Conservation (phyloP, 148 eudicot species). For the Arbutus unedo region DNA sequence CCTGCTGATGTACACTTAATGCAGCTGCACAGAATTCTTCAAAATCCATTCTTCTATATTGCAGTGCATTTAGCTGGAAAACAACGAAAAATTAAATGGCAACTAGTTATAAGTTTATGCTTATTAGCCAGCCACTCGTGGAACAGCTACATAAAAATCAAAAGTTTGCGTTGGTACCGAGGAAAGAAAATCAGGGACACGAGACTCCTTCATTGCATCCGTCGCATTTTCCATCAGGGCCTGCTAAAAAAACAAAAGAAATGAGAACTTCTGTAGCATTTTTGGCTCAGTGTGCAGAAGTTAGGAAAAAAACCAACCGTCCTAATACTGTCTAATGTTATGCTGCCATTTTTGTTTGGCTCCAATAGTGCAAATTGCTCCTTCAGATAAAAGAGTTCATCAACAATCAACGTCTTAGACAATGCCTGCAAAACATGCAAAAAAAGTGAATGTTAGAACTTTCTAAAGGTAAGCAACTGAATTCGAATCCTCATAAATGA, state of each 20-base stretch:
- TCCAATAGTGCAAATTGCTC: constrained; percentile 48
- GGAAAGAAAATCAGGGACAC: constrained; percentile 37
- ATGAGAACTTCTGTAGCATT: neutral
- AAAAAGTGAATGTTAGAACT: neutral
- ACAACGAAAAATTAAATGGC: constrained; percentile 11
- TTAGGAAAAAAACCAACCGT: constrained; percentile 22
- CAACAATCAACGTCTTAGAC: constrained; percentile 45
- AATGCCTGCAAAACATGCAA: constrained; percentile 38
- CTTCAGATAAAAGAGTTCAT: constrained; percentile 50
- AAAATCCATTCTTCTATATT: constrained; percentile 54
- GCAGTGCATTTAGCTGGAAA: constrained; percentile 48
- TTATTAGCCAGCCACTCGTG: neutral
- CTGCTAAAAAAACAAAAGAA: constrained; percentile 33
- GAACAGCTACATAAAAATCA: constrained; percentile 4
- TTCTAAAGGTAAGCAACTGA: neutral
- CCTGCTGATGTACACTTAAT: constrained; percentile 52
- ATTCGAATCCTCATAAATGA: neutral
- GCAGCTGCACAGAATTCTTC: constrained; percentile 64
- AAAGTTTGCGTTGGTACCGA: constrained; percentile 26
- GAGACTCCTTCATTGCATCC: constrained; percentile 53
- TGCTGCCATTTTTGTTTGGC: constrained; percentile 41
- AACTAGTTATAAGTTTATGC: neutral
- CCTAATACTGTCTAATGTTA: constrained; percentile 41
- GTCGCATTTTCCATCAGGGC: constrained; percentile 45
- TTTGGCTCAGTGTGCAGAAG: neutral